Conservation (phyloP, 768 basidiomycete species). For the Tricholoma furcatifolium region DNA sequence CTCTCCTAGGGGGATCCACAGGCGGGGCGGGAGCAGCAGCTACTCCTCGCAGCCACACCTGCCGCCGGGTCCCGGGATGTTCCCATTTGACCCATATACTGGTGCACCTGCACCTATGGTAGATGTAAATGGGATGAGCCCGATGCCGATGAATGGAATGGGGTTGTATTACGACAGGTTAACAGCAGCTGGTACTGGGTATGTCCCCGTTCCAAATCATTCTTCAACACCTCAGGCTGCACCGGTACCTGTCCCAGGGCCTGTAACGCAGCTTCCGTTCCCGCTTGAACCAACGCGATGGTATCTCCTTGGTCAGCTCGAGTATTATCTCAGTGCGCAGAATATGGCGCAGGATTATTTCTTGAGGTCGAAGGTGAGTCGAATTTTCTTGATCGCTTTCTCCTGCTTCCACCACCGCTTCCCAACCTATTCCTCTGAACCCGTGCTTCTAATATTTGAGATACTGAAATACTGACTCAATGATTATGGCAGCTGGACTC, state of each 20-base stretch:
- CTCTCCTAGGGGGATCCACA: conserved; percentile 13
- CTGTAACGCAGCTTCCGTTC: conserved; percentile 33
- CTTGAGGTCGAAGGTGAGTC: conserved; percentile 69
- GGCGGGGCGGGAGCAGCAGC: conserved; percentile 33
- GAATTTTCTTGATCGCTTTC: conserved; percentile 1
- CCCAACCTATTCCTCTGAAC: not conserved
- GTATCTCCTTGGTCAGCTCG: conserved; percentile 78
- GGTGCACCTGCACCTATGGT: conserved; percentile 4
- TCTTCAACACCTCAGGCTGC: conserved; percentile 3
- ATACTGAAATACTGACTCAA: not conserved
- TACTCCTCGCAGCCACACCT: conserved; percentile 22
- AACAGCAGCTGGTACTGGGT: conserved; percentile 23
- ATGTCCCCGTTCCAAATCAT: conserved; percentile 11
- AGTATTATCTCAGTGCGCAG: conserved; percentile 90
- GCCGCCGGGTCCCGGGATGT: conserved; percentile 27
- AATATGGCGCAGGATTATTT: conserved; percentile 89
- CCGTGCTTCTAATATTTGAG: not conserved
- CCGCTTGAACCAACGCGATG: conserved; percentile 65
- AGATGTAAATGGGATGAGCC: not conserved
- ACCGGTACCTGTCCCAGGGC: conserved; percentile 24
- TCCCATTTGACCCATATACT: conserved; percentile 17
- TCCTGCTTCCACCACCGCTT: not conserved
- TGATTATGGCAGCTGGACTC: conserved; percentile 72
- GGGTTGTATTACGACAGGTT: conserved; percentile 19
- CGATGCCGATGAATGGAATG: not conserved